These are phyloP conservation scores for Teratosphaeria destructans DNA, from an alignment of 2,329 filamentous ascomycete species.

Conservation along the genomic window DNA sequence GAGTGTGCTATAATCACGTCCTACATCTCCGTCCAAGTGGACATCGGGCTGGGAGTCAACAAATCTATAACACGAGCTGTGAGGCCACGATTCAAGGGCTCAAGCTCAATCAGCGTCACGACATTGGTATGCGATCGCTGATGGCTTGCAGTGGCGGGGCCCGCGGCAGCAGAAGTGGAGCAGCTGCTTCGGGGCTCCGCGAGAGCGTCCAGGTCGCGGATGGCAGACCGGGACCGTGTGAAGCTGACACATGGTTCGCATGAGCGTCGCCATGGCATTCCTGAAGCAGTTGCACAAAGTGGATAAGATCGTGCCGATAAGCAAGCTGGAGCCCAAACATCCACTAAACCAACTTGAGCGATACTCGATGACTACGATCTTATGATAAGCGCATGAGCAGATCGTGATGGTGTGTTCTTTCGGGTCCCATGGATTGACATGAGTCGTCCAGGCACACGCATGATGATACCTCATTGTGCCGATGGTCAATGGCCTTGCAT, in stretches of 20 bases:
- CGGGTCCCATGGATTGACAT: not conserved
- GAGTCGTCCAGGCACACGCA: not conserved
- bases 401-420: not conserved
- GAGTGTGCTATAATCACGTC: not conserved
- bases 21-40: not conserved
- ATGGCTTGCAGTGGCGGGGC: not conserved
- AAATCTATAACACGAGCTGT: not conserved
- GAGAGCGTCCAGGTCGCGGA: not conserved
- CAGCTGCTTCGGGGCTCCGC: not conserved
- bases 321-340: not conserved
- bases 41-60: not conserved
- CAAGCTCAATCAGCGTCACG: not conserved
- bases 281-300: not conserved
- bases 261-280: not conserved
- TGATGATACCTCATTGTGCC: not conserved
- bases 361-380: not conserved
- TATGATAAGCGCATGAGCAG: not conserved
- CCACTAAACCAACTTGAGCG: not conserved
- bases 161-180: not conserved
- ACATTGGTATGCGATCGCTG: not conserved
- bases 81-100: not conserved
- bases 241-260: not conserved
- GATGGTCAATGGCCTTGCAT: not conserved
- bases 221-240: not conserved
- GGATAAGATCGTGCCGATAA: not conserved